Evolutionary conservation across 305 asterid species (phyloP), one percentile per base, ranked within the genome.

Genomic region (Fraxinus ornus): DNA sequence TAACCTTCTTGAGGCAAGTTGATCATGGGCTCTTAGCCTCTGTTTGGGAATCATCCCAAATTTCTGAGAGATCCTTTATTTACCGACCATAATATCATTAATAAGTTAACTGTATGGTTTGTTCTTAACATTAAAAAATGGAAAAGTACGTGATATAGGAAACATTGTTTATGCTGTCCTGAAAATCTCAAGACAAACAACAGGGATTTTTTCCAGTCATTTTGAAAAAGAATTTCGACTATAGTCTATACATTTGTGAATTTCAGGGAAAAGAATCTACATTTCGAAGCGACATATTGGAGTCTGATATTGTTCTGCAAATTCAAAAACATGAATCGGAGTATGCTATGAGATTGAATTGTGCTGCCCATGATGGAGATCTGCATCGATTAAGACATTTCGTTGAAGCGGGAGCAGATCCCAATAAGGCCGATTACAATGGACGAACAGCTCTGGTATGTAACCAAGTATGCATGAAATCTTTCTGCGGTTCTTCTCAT

Each of bases 301-400:
- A 91, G 83, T 92, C 94, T 1, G 89, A 83, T 73, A 77, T 91
- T 62, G 78, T 82, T 7, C 49, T 83, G 82, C 90, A 84, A 81
- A 88, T 93, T 41, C 92, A 86, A 84, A 91, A 90, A 83, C 89
- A 88, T 78, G 97, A 92, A 85, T 87, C 91, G 22, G 97, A 93
- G 86, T 77, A 89, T 72, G 92, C 94, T 26, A 82, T 84, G 91
- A 92, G 89, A 83, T 79, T 93, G 88, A 93, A 93, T 73, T 88
- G 87, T 86, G 95, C 97, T 71, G 95, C 94, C 36, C 76, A 90
- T 79, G 90, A 91, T 39, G 97, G 97, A 71, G 95, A 93, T 85
- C 80, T 92, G 44, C 87, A 82, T 83, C 88, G 87, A 24, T 80
- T 92, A 5, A 84, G 87, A 13, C 83, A 80, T 39, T 84, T 92